Evolutionary conservation across 768 basidiomycete species (phyloP), one percentile per base, ranked within the genome.

Genomic region (Dacryopinax spathularia): DNA sequence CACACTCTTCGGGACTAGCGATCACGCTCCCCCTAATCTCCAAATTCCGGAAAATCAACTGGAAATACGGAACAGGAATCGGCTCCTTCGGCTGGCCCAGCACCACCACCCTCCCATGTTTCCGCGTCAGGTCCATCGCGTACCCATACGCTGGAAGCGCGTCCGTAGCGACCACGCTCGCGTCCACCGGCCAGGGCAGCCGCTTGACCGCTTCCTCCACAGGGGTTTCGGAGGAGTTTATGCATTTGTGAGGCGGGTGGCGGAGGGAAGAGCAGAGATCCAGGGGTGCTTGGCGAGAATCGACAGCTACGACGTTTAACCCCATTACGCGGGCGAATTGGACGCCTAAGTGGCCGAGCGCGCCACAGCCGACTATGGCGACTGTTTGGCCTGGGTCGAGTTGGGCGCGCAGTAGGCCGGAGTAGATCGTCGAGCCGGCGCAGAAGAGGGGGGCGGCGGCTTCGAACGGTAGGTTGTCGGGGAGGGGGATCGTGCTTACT

Each of bases 321-420:
- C 68, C 67, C 66, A 67, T 65, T 25, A 37, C 20, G 20, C 62
- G 60, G 15, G 67, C 68, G 2, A 69, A 48, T 27, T 69, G 68
- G 3, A 69, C 68, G 31, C 64, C 64, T 0, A 65, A 33, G 34
- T 65, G 64, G 10, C 64, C 64, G 1, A 65, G 48, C 33, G 37
- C 64, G n/a, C 64, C 64, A 1, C 43, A 10, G 33, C 64, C 64
- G 35, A 65, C 20, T n/a, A 65, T 62, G 3, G 36, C 64, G 5
- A 65, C 34, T 22, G 62, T 37, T 20, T 44, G 31, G 2, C 64
- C 64, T 2, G 39, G 34, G 34, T 27, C n/a, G 27, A 65, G 37
- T 22, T 25, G 15, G n/a, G 27, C 22, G 5, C 10, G 10, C 13
- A 62, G 34, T 22, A 65, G 37, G 59, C 33, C 39, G 20, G 20